Conservation (phyloP, 257 asterid species). For the Petrea volubilis region DNA sequence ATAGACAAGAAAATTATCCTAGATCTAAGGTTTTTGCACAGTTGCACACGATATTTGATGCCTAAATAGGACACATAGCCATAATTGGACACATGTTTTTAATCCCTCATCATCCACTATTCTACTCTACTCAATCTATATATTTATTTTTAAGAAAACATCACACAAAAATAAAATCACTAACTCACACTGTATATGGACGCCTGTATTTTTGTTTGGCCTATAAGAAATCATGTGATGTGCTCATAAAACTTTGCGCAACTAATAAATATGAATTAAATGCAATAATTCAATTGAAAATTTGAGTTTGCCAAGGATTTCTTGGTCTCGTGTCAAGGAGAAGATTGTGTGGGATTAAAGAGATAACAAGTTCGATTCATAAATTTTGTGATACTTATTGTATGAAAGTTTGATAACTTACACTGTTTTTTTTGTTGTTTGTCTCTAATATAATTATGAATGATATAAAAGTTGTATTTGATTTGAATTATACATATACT, state of each 20-base stretch:
- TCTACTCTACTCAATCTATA: no score
- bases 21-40: constrained; percentile 35
- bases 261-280: neutral
- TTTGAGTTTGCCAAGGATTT: no score
- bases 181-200: neutral
- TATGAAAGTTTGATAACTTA: no score
- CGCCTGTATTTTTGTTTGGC: neutral
- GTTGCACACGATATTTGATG: constrained; percentile 38
- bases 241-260: constrained; percentile 7
- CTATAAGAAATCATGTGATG: constrained; percentile 24
- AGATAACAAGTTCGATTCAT: no score
- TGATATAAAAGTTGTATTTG: no score
- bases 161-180: neutral
- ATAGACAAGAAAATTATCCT: constrained; percentile 30
- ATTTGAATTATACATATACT: no score
- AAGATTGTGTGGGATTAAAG: no score
- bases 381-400: no score
- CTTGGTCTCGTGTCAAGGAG: no score
- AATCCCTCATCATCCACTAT: constrained; percentile 29
- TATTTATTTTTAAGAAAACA: no score
- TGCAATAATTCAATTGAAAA: neutral
- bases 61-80: constrained; percentile 32
- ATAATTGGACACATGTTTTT: constrained; percentile 28
- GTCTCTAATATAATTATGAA: no score
- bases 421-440: no score